Conservation (phyloP, 148 eudicot genomes). For the Selenicereus undatus region DNA sequence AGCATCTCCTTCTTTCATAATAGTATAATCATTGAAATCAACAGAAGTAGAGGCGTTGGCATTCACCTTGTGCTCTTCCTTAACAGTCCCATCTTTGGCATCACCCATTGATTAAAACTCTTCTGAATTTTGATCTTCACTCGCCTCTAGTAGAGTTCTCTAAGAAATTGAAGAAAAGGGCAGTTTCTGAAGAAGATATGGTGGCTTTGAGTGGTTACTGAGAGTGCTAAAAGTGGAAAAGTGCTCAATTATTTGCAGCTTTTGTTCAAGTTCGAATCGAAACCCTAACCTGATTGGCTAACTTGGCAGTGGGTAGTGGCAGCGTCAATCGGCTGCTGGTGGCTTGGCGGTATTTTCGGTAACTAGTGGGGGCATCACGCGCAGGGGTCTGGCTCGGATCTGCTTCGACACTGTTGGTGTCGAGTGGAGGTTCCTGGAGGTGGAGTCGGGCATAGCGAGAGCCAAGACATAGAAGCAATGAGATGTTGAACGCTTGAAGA, state of each 20-base stretch:
- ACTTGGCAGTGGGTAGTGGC: too few species aligned
- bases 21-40: conserved; percentile 57
- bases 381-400: too few species aligned
- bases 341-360: too few species aligned
- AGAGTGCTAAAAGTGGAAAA: neutral
- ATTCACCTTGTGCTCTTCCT: conserved; percentile 21
- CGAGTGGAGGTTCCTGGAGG: too few species aligned
- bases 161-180: conserved; percentile 10
- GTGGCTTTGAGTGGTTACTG: neutral
- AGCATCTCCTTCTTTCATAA: conserved; percentile 94
- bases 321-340: too few species aligned
- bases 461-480: too few species aligned
- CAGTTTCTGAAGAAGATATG: neutral
- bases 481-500: too few species aligned
- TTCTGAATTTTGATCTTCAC: neutral
- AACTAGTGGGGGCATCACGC: too few species aligned
- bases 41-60: conserved; percentile 21
- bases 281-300: too few species aligned
- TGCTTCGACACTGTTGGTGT: too few species aligned
- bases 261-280: neutral
- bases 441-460: too few species aligned
- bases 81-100: conserved; percentile 37
- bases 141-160: neutral
- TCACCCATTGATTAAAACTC: conserved; percentile 46
- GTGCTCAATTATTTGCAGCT: neutral